Evolutionary conservation across 768 basidiomycete species (phyloP).

Genomic region (Aureoboletus auriporus): DNA sequence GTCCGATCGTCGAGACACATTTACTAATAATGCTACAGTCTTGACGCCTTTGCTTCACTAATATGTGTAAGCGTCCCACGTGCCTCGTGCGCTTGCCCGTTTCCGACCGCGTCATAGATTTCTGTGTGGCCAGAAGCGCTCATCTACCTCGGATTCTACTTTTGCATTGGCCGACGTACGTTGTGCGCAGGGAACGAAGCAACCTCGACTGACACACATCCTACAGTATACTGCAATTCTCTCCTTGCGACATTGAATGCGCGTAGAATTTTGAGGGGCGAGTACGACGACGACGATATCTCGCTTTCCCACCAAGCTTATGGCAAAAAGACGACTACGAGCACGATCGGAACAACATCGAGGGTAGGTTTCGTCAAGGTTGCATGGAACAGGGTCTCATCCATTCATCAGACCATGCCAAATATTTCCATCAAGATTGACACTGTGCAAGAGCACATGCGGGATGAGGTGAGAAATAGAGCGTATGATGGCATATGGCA

Average conservation of each 20-base stretch:
- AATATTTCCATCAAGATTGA: conserved; percentile 63
- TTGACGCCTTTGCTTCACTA: conserved; percentile 54
- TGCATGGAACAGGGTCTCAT: not conserved
- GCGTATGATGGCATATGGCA: too few relatives aligned
- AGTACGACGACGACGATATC: conserved; percentile 4
- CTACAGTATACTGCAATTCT: conserved; percentile 54
- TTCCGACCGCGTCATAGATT: conserved; percentile 34
- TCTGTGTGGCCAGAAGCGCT: conserved; percentile 43
- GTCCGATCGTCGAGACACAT: not conserved
- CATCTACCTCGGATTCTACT: conserved; percentile 58
- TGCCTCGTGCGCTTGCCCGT: not conserved
- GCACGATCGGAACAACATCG: too few relatives aligned
- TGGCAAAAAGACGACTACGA: too few relatives aligned
- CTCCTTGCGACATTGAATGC: conserved; percentile 60
- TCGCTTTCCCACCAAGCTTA: conserved; percentile 6
- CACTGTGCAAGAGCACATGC: conserved; percentile 40
- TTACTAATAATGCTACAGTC: conserved; percentile 21
- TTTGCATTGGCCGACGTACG: conserved; percentile 55
- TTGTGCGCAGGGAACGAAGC: conserved; percentile 2
- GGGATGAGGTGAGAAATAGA: conserved; percentile 10
- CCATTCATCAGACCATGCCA: conserved; percentile 18
- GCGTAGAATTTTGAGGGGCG: conserved; percentile 41
- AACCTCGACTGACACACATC: not conserved
- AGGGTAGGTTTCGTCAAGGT: not conserved
- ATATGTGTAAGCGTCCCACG: conserved; percentile 35